A percentile compares a stretch with the other conserved stretches of the same genome.
Conservation (phyloP, 1,139 yeast species). For the Scheffersomyces segobiensis region DNA sequence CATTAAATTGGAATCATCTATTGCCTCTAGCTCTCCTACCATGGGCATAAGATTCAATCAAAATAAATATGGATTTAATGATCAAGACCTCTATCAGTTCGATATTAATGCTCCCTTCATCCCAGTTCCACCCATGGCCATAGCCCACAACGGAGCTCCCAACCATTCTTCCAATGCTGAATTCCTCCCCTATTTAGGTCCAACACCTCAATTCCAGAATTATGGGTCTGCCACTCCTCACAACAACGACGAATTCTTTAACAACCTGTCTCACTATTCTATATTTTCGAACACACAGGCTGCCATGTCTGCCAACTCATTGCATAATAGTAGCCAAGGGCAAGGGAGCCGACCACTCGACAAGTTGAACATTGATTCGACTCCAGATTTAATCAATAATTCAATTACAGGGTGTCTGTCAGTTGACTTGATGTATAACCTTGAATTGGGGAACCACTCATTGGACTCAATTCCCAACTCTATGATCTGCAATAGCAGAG, state of each 20-base stretch:
- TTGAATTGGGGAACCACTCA: conserved; percentile 28
- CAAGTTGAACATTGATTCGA: conserved; percentile 17
- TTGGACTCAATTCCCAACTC: conserved; percentile 30
- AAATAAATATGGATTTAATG: conserved; percentile 6
- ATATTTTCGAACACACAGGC: conserved; percentile 28
- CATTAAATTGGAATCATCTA: conserved; percentile 20
- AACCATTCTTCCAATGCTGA: conserved; percentile 4
- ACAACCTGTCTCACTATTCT: conserved; percentile 17
- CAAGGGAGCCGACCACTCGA: conserved; percentile 10
- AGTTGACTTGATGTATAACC: conserved; percentile 24
- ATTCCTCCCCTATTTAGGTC: background rate
- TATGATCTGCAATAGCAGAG: conserved; percentile 1
- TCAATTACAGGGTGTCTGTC: conserved; percentile 9
- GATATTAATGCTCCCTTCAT: conserved; percentile 13
- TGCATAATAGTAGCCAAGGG: conserved; percentile 12
- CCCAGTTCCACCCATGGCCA: conserved; percentile 20
- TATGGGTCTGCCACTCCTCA: background rate
- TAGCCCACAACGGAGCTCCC: conserved; percentile 1
- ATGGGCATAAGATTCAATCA: conserved; percentile 5
- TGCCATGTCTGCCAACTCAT: conserved; percentile 16
- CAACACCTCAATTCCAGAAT: background rate
- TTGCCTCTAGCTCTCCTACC: conserved; percentile 17
- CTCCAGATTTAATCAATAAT: conserved; percentile 15
- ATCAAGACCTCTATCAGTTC: conserved; percentile 10
- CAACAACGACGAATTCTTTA: background rate